phyloP scores from a whole-genome alignment of 805 yeast species.

The Candida gorgasii region DNA sequence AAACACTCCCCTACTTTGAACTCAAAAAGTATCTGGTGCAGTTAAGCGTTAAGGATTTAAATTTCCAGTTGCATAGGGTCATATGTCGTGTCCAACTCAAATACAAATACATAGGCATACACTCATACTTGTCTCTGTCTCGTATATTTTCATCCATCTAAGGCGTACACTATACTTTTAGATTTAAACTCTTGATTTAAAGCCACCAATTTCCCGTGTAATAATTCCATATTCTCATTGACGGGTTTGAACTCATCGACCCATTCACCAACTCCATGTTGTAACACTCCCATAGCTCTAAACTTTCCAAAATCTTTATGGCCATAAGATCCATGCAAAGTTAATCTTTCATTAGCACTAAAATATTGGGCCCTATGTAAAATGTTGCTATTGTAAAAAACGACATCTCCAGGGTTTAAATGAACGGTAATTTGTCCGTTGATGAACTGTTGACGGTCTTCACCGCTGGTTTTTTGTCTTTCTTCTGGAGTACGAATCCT shows the following conservation, averaged over 20 bases:
- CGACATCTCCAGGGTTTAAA: conserved; percentile 51
- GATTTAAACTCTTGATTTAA: conserved; percentile 33
- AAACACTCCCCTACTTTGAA: too few species aligned
- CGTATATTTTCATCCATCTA: conserved; percentile 27
- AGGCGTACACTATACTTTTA: conserved; percentile 36
- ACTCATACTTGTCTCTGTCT: too few species aligned
- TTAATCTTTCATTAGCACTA: conserved; percentile 39
- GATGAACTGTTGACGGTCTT: conserved; percentile 34
- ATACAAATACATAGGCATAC: too few species aligned
- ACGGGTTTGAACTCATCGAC: conserved; percentile 34
- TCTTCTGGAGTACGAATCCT: conserved; percentile 48
- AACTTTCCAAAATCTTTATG: conserved; percentile 40
- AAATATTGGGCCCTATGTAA: conserved; percentile 49
- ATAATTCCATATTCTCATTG: conserved; percentile 27
- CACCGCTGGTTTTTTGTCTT: conserved; percentile 38
- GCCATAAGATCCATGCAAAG: conserved; percentile 54
- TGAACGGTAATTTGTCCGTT: conserved; percentile 41
- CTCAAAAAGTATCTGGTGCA: too few species aligned
- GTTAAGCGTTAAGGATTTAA: too few species aligned
- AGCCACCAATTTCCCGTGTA: conserved; percentile 29
- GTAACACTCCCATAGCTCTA: conserved; percentile 53
- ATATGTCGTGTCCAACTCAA: too few species aligned
- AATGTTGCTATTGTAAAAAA: conserved; percentile 51
- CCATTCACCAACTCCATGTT: conserved; percentile 55
- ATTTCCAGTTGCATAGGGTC: too few species aligned